phyloP scores from a whole-genome alignment of 306 rosid species.

The Inga oerstediana region DNA sequence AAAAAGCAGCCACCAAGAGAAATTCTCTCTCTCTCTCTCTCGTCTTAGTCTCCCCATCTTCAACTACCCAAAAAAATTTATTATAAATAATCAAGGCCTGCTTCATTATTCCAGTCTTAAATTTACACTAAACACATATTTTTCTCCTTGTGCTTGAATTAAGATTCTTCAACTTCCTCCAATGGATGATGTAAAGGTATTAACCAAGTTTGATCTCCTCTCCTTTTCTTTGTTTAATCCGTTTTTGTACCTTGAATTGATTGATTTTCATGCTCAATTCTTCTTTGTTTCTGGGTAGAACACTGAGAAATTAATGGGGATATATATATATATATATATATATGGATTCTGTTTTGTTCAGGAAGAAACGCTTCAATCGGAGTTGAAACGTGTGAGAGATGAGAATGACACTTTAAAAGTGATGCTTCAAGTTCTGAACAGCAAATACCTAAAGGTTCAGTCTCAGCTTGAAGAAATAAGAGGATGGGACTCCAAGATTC shows the following conservation, averaged over 20 bases:
- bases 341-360: background rate
- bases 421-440: constrained; percentile 55
- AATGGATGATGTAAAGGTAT: constrained; percentile 48
- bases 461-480: constrained; percentile 39
- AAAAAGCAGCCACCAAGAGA: constrained; percentile 12
- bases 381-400: constrained; percentile 45
- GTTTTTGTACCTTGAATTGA: background rate
- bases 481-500: background rate
- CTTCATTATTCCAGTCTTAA: constrained; percentile 13
- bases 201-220: background rate
- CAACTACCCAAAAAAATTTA: constrained; percentile 26
- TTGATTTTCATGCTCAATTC: background rate
- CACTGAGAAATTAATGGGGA: background rate
- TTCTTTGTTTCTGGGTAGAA: background rate
- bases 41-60: background rate
- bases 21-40: background rate
- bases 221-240: background rate
- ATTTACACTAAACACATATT: background rate
- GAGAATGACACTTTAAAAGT: constrained; percentile 57
- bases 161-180: constrained; percentile 21
- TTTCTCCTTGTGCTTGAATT: background rate
- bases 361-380: constrained; percentile 43
- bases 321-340: background rate
- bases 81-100: constrained; percentile 16
- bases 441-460: constrained; percentile 49